Base-by-base conservation (phyloP, 2,329 filamentous ascomycete species). In the Didymella keratinophila region DNA sequence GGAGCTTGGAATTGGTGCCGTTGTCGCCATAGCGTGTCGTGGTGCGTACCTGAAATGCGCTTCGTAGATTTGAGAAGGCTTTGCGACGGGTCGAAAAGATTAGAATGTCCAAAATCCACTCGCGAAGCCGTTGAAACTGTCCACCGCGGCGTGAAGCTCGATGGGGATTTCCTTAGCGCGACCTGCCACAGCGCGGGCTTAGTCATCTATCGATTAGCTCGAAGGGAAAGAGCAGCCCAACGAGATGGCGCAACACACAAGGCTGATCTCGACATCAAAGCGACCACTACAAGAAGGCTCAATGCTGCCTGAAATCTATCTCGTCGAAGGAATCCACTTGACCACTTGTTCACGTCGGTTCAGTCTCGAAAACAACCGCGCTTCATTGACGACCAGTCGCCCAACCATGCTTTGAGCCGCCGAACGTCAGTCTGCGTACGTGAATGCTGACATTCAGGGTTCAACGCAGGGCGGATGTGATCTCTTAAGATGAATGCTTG, bases 1-100 rank as follows among this genome's bases (percentile, higher is more conserved):
- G 10, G 65, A 67, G 58, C 60, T 70, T 37, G 61, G 49, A 34
- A 58, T 58, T 23, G 67, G 58, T 56, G 68, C 61, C 2, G 61
- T 63, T 28, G 66, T 59, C 41, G 68, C 65, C 68, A 71, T 71
- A 25, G 27, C 54, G 54, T 34, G 14, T 18, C 4, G 30, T 28
- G 6, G 42, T 21, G 11, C 3, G 1, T 21, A 16, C 25, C 2
- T 18, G n/a, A n/a, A 16, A 23, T 27, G 4, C 5, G 4, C 3
- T n/a, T 14, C 7, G 11, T 11, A 2, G 14, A 2, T 10, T 2
- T 2, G 9, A 4, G 20, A 42, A 23, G 10, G 14, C 9, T 10
- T 21, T n/a, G 41, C 50, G 45, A 46, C 41, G 49, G 46, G 41
- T 37, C 10, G n/a, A n/a, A 9, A 2, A 4, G 3, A 8, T 23